Evolutionary conservation across 495 filamentous ascomycete genomes (phyloP), one percentile per base, ranked within the genome.

Genomic region (Ascodesmis nigricans): DNA sequence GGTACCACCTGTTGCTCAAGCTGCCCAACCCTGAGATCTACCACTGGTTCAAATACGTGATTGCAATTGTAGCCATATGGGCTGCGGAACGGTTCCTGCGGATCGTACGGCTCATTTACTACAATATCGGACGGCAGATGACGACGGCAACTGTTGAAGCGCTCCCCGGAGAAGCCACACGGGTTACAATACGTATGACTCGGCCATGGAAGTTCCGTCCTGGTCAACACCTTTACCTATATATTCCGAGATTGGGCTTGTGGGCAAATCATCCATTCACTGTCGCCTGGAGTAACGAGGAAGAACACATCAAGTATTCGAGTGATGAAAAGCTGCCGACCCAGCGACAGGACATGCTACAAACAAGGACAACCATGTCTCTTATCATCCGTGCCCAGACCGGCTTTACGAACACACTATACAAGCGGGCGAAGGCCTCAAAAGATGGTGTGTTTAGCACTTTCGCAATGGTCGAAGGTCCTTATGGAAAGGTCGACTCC

Each of bases 191-290:
- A 38, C 67, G 70, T 34, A 65, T 90, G 49, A 65, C 75, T n/a
- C 73, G 73, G 29, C 73, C 71, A 19, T 79, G 79, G 62, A 58
- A 57, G 25, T 71, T 82, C 58, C 58, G 60, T 41, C 69, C 81
- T 2, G 78, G 81, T 27, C 70, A 76, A 46, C 78, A 87, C 49
- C 69, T 78, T 25, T 91, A 75, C 46, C 57, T 79, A 27, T 91
- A 87, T 56, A 66, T 91, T 52, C 81, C 81, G 3, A 57, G 58
- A 6, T 53, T 91, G 40, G 67, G 75, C 14, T 63, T 69, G 43
- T 80, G 70, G 69, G 62, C 66, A 21, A 73, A 67, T 1, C 71
- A 75, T 45, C 71, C 71, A 3, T 75, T 75, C 49, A 69, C 69
- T 1, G 58, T 75, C 16, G 65, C 71, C 0, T 75, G 71, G 71